Evolutionary conservation across 2,329 filamentous ascomycete genomes (phyloP).

Genomic region (Trichoderma breve): DNA sequence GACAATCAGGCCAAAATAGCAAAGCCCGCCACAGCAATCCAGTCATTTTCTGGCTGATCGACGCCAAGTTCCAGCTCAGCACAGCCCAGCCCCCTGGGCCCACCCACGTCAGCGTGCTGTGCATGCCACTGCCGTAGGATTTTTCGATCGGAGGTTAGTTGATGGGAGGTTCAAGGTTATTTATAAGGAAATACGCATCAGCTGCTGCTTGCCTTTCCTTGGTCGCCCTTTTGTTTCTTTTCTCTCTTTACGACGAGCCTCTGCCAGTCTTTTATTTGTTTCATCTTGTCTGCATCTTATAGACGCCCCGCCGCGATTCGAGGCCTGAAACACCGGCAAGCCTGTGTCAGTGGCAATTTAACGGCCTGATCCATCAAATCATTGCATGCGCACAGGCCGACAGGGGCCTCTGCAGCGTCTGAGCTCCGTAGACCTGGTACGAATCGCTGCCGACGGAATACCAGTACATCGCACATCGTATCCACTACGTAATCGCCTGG

Average conservation of each 20-base stretch:
- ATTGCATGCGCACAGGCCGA: constrained; percentile 3
- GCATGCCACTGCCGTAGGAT: not conserved
- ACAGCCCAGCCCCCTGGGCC: constrained; percentile 19
- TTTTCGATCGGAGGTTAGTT: not conserved
- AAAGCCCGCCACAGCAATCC: not conserved
- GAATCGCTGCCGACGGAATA: not conserved
- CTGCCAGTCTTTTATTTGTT: not conserved
- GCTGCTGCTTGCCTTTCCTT: not conserved
- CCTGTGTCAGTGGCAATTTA: constrained; percentile 12
- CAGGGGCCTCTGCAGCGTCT: not conserved
- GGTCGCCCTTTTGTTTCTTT: not conserved
- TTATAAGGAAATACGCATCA: not conserved
- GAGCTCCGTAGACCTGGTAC: not conserved
- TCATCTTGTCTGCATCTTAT: not conserved
- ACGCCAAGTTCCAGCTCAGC: not conserved
- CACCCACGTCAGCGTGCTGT: constrained; percentile 13
- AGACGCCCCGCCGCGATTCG: not conserved
- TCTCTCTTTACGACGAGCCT: not conserved
- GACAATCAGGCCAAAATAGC: constrained; percentile 2
- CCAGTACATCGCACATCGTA: constrained; percentile 1
- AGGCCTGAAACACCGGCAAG: constrained; percentile 10
- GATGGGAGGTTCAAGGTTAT: not conserved
- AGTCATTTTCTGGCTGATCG: not conserved
- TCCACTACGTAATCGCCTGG: constrained; percentile 20
- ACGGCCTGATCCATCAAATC: not conserved